Conservation (phyloP, 495 filamentous ascomycete genomes). For the Immersiella caudata region DNA sequence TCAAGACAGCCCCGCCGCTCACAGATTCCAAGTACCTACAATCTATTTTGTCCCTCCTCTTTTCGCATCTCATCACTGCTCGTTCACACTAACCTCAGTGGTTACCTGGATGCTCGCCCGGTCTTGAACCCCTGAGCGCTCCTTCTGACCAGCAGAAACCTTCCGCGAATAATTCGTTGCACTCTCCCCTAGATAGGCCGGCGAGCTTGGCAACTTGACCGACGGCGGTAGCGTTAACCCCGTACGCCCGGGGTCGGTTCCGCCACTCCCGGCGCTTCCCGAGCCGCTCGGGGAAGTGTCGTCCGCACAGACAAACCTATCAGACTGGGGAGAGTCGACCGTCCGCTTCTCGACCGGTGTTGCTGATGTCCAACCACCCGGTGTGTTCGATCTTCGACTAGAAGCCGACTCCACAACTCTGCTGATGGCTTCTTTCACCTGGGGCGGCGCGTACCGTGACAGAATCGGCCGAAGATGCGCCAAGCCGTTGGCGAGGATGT, state of each 20-base stretch:
- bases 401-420: constrained; percentile 6
- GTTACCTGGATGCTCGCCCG: constrained; percentile 4
- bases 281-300: not conserved
- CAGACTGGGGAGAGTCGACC: not conserved
- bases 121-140: not conserved
- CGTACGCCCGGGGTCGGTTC: not conserved
- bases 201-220: not conserved
- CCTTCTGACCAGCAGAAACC: not conserved
- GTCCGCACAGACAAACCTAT: not conserved
- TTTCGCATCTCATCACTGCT: not conserved
- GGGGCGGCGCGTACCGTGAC: constrained; percentile 17
- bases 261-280: not conserved
- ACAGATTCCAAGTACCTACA: not conserved
- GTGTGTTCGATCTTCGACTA: not conserved
- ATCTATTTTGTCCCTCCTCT: not conserved
- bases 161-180: not conserved
- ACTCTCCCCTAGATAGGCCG: not conserved
- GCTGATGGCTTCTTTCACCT: constrained; percentile 16
- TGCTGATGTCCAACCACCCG: not conserved
- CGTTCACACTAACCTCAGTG: constrained; percentile 1
- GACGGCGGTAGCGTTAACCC: not conserved
- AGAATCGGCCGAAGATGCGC: constrained; percentile 21
- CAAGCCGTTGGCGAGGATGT: constrained; percentile 25
- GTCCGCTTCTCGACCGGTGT: not conserved
- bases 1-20: not conserved